Base-by-base conservation (phyloP, 768 basidiomycete genomes). In the Mrakia frigida region DNA sequence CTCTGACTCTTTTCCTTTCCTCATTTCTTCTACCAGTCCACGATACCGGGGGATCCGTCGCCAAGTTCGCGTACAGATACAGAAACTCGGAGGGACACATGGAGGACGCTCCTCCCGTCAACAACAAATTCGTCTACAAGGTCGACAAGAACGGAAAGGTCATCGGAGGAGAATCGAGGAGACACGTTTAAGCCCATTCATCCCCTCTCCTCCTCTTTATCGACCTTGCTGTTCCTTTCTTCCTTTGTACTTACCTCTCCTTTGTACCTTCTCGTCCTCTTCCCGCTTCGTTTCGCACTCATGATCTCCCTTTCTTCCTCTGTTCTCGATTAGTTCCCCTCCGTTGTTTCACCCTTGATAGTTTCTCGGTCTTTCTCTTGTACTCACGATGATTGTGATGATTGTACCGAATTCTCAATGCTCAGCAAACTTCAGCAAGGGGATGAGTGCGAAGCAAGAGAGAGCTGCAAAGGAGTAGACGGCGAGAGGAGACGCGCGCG, bases 51-150 rank as follows among this genome's bases (percentile, higher is more conserved):
- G 73, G 73, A 60, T n/a, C 50, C 13, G 31, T 35, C 18, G 61
- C 73, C 7, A n/a, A 37, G 23, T 74, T 63, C 53, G n/a, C 70
- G 33, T 74, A 74, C 74, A 46, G 67, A 25, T 74, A 74, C 74
- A 33, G 67, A 52, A 74, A 56, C 28, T 50, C 74, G 6, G 43
- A 68, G n/a, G 74, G 74, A 41, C 41, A 70, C 68, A 70, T 75
- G 68, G 74, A 75, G 68, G 74, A 75, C 56, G 35, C 74, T 18
- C 68, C 74, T 10, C 74, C 74, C 21, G 67, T 69, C 13, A 14
- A 50, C n/a, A 65, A 50, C 61, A 46, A 14, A 33, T 16, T 31
- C 61, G 60, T 39, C 31, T 50, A 46, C 33, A 63, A 43, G 13
- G 73, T 72, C 56, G 56, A 28, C 23, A 56, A 56, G 56, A 14